Conservation (phyloP, 169 alveolate genomes). For the Eimeria falciformis region DNA sequence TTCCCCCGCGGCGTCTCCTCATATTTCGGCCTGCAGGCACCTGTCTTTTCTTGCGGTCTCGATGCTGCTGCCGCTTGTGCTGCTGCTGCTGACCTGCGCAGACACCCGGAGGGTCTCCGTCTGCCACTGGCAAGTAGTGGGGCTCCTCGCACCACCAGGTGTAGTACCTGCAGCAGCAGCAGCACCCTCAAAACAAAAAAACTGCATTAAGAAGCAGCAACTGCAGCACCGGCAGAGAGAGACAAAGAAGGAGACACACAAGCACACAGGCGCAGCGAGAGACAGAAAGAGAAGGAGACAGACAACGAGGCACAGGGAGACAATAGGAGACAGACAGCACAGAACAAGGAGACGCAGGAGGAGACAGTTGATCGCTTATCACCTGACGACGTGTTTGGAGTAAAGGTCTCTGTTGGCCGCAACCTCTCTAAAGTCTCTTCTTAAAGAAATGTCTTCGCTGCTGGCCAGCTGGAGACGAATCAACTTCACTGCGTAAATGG, state of each 20-base stretch:
- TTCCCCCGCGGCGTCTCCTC: background rate
- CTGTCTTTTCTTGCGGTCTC: background rate
- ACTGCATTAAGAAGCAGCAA: background rate
- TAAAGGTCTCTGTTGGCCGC: slow-evolving; percentile 91
- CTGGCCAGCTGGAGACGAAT: slow-evolving; percentile 87
- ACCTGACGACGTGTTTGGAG: slow-evolving; percentile 92
- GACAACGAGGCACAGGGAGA: background rate
- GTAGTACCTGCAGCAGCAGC: slow-evolving; percentile 80
- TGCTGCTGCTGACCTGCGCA: background rate
- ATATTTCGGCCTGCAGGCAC: background rate
- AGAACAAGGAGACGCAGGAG: background rate
- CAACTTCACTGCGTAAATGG: slow-evolving; percentile 91
- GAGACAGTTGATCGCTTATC: background rate
- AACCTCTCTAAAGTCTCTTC: slow-evolving; percentile 91
- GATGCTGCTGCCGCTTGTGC: slow-evolving; percentile 35
- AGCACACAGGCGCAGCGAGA: too few relatives aligned
- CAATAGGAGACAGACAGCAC: background rate
- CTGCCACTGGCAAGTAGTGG: slow-evolving; percentile 87
- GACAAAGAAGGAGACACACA: background rate
- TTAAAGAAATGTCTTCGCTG: slow-evolving; percentile 87
- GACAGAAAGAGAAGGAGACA: background rate
- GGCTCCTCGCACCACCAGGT: slow-evolving; percentile 97
- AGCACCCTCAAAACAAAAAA: background rate
- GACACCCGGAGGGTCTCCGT: background rate
- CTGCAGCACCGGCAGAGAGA: background rate